Conservation (phyloP, 2,329 filamentous ascomycete species). For the Scytalidium lignicola region DNA sequence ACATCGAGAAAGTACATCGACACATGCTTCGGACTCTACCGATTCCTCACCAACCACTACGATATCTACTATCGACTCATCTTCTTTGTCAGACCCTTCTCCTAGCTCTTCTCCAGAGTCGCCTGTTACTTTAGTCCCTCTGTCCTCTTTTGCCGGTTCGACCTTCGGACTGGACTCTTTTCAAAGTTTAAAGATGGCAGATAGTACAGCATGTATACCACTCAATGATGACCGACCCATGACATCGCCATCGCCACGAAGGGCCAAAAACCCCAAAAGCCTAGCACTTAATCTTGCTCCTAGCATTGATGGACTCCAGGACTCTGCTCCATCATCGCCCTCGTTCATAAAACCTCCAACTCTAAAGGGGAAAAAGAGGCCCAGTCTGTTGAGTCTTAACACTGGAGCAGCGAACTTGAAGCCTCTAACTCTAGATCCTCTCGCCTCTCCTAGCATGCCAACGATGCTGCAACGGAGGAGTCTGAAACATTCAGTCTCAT, state of each 20-base stretch:
- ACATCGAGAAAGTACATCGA: slow-evolving; percentile 73
- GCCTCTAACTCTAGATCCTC: slow-evolving; percentile 43
- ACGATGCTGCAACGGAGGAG: slow-evolving; percentile 58
- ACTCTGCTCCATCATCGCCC: slow-evolving; percentile 53
- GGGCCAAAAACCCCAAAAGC: slow-evolving; percentile 78
- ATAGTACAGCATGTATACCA: slow-evolving; percentile 36
- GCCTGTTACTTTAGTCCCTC: slow-evolving; percentile 66
- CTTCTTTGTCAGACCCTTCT: slow-evolving; percentile 82
- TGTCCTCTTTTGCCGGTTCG: slow-evolving; percentile 62
- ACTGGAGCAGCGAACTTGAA: slow-evolving; percentile 55
- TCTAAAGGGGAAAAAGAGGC: slow-evolving; percentile 62
- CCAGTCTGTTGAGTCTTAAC: slow-evolving; percentile 72
- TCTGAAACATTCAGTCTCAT: slow-evolving; percentile 63
- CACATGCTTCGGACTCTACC: slow-evolving; percentile 74
- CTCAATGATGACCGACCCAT: slow-evolving; percentile 45
- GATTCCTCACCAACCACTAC: slow-evolving; percentile 96
- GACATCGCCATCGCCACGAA: slow-evolving; percentile 65
- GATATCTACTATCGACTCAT: slow-evolving; percentile 86
- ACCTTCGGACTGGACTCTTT: slow-evolving; percentile 39
- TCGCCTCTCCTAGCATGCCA: slow-evolving; percentile 49
- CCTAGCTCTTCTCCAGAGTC: slow-evolving; percentile 92
- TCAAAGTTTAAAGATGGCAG: slow-evolving; percentile 30
- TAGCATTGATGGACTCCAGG: slow-evolving; percentile 39
- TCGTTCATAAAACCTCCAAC: slow-evolving; percentile 76
- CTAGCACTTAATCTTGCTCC: slow-evolving; percentile 69